Percentiles rank a stretch among this genome's conserved stretches.
These are phyloP conservation scores for Staphylotrichum tortipilum DNA, from an alignment of 495 filamentous ascomycete species.

Conservation along the genomic window DNA sequence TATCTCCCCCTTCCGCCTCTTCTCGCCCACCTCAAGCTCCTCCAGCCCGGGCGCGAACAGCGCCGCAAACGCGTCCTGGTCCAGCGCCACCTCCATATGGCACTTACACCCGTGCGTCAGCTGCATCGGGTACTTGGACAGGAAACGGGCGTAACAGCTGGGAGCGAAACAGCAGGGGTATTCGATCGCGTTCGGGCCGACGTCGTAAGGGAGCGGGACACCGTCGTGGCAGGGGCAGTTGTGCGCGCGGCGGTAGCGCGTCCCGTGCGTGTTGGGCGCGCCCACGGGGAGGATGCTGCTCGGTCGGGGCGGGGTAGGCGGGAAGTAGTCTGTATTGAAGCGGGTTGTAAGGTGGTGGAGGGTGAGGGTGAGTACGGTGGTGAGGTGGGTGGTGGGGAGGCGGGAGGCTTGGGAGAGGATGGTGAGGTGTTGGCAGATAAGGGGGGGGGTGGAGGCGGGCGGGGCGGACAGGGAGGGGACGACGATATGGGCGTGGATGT, in stretches of 20 bases:
- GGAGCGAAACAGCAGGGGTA: no score
- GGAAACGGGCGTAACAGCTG: neutral
- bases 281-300: neutral
- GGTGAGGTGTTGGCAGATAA: neutral
- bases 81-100: slow-evolving; percentile 3
- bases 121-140: slow-evolving; percentile 10
- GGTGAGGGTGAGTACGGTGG: no score
- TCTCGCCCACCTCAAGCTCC: neutral
- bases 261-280: neutral
- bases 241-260: slow-evolving; percentile 9
- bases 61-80: slow-evolving; percentile 7
- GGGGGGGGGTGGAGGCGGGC: neutral
- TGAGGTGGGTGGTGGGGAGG: neutral
- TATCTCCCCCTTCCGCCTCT: neutral
- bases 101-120: slow-evolving; percentile 6
- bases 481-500: slow-evolving; percentile 7
- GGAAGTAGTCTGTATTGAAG: neutral
- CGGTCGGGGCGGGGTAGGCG: neutral
- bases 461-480: neutral
- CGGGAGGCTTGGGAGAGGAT: neutral
- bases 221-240: slow-evolving; percentile 17
- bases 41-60: neutral
- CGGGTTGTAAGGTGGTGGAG: neutral
- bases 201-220: neutral
- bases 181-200: slow-evolving; percentile 1